phyloP scores from a whole-genome alignment of 169 alveolate genomes.

The Eimeria tenella region DNA sequence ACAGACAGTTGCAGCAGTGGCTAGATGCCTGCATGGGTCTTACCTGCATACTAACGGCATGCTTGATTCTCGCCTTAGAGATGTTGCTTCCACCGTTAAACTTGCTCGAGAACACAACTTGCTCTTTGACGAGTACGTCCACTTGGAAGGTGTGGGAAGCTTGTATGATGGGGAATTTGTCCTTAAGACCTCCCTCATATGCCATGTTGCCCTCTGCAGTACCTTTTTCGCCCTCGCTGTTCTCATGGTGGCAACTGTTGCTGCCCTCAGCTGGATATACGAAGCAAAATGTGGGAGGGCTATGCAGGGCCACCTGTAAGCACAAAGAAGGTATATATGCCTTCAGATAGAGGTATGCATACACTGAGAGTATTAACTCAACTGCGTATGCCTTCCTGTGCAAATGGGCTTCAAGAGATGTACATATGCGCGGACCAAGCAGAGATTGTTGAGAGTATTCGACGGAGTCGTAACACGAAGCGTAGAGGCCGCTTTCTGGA shows the following conservation, averaged over 20 bases:
- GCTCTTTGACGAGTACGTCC: neutral
- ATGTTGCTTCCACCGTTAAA: neutral
- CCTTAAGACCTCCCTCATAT: no score
- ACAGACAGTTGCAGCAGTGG: neutral
- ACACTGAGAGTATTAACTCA: no score
- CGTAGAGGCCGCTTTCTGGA: conserved; percentile 15
- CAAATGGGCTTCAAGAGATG: neutral
- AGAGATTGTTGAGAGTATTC: conserved; percentile 62
- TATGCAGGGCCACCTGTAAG: conserved; percentile 6
- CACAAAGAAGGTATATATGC: neutral
- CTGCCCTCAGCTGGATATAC: neutral
- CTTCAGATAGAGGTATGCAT: neutral
- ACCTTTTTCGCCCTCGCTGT: neutral
- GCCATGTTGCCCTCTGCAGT: no score
- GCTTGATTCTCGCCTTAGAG: neutral
- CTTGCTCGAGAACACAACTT: neutral
- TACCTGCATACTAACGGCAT: conserved; percentile 23
- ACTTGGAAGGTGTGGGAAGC: neutral
- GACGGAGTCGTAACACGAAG: conserved; percentile 67
- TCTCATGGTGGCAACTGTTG: neutral
- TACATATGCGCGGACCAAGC: conserved; percentile 19
- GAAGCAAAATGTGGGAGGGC: neutral
- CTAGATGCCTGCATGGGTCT: neutral
- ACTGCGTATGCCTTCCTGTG: no score
- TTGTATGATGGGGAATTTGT: no score